Evolutionary conservation across 805 yeast species (phyloP).

Genomic region (Lipomyces starkeyi): DNA sequence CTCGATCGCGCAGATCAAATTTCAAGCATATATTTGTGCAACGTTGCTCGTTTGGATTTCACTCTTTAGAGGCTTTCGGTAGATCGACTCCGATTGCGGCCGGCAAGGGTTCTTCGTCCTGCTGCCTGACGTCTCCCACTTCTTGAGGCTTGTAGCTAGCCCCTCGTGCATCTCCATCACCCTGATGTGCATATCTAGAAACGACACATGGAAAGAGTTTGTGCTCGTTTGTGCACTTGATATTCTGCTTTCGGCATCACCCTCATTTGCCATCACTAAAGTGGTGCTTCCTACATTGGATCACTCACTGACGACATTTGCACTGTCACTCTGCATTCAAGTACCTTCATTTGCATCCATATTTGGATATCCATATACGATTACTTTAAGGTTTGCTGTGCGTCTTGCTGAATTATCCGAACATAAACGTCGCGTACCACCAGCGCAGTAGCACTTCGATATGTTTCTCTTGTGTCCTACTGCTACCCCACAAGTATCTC

Average conservation of each 20-base stretch:
- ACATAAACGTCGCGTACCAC: not conserved
- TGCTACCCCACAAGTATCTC: not conserved
- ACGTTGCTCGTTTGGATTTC: not conserved
- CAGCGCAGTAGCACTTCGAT: not conserved
- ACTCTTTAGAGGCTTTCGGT: not conserved
- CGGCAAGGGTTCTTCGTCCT: not conserved
- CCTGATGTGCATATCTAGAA: not conserved
- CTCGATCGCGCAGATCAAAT: not conserved
- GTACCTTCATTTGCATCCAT: not conserved
- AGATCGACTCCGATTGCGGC: not conserved
- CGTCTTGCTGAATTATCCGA: not conserved
- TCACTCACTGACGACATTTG: not conserved
- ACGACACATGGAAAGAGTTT: constrained; percentile 1
- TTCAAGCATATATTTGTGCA: constrained; percentile 4
- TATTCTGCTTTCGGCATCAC: not conserved
- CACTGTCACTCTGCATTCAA: not conserved
- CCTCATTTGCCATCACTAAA: not conserved
- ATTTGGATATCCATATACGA: not conserved
- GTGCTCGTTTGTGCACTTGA: not conserved
- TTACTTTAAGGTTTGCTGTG: not conserved
- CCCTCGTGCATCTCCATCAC: not conserved
- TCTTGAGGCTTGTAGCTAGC: constrained; percentile 4
- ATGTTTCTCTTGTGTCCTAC: not conserved
- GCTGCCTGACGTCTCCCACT: not conserved
- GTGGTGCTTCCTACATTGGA: not conserved